Base-by-base conservation (phyloP, 805 yeast species). In the Barnettozyma siamensis region DNA sequence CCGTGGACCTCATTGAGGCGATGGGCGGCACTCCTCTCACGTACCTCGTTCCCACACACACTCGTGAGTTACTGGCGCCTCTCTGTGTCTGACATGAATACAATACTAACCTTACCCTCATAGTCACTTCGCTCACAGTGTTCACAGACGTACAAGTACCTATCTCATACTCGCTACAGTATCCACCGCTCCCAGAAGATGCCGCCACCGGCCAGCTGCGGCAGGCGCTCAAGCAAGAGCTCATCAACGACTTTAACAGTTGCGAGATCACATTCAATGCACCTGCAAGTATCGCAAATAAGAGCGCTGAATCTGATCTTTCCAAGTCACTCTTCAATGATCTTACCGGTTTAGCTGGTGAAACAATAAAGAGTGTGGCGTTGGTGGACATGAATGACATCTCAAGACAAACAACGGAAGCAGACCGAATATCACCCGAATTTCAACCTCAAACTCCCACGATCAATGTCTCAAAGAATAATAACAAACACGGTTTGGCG, bases 41-140 rank as follows among this genome's bases (percentile, higher is more conserved):
- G 16, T 66, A 58, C 35, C 46, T 69, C 13, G 50, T 67, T 2
- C 75, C 75, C 2, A 61, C 58, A 2, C 72, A 68, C 39, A 62
- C 58, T 33, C 43, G 69, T 67, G 48, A 44, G 70, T 60, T 34
- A 13, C n/a, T 8, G 16, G 15, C 7, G 6, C 23, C 7, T 33
- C 35, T 31, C n/a, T 31, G 4, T 7, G 7, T 5, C 8, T 11
- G 15, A 7, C 34, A 7, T 29, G 10, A 16, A 6, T 8, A 19
- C 7, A 13, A 17, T 35, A 35, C 34, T 33, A 35, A 37, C 40
- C 11, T 8, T 11, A 13, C 17, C 15, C 20, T 6, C 5, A 11
- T 20, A 38, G 41, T 38, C 8, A 15, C 41, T 3, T 17, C 9
- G 10, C 26, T 32, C 5, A 38, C 20, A 15, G 12, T 11, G 4